Conservation (phyloP, 345 rosid species). For the Trapa incisa region DNA sequence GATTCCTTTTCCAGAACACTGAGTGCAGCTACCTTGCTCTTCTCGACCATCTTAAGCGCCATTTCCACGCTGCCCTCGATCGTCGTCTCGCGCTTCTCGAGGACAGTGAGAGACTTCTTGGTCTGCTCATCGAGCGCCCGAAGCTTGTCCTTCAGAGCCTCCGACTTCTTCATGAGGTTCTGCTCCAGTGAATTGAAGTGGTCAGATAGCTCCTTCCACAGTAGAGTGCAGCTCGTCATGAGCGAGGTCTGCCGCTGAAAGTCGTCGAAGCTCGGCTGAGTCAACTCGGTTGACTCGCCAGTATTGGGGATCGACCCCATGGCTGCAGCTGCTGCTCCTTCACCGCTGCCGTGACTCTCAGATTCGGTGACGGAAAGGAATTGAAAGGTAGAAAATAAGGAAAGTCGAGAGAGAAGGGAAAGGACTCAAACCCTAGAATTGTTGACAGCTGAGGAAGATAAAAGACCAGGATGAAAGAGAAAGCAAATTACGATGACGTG, state of each 20-base stretch:
- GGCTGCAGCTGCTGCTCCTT: conserved; percentile 5
- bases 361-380: conserved; percentile 8
- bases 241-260: conserved; percentile 85
- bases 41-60: conserved; percentile 48
- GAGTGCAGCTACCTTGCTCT: conserved; percentile 36
- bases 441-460: conserved; percentile 11
- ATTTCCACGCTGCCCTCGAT: conserved; percentile 80
- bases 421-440: conserved; percentile 28
- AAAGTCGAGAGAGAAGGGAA: background rate
- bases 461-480: conserved; percentile 14
- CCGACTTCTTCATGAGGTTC: conserved; percentile 63
- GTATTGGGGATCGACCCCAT: conserved; percentile 99
- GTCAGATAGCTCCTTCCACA: conserved; percentile 97
- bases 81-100: conserved; percentile 75
- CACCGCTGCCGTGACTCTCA: conserved; percentile 3
- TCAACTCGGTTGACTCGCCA: conserved; percentile 63
- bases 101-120: conserved; percentile 55
- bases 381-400: conserved; percentile 9
- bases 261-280: conserved; percentile 81
- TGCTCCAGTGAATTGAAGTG: conserved; percentile 82
- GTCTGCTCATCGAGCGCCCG: conserved; percentile 58
- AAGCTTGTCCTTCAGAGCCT: conserved; percentile 63
- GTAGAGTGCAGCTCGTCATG: conserved; percentile 96
- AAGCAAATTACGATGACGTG: conserved; percentile 30
- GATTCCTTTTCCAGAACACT: conserved; percentile 25